A percentile compares a stretch with the other conserved stretches of the same genome.
Conservation (phyloP, 441 rosid genomes). For the Erodium texanum region DNA sequence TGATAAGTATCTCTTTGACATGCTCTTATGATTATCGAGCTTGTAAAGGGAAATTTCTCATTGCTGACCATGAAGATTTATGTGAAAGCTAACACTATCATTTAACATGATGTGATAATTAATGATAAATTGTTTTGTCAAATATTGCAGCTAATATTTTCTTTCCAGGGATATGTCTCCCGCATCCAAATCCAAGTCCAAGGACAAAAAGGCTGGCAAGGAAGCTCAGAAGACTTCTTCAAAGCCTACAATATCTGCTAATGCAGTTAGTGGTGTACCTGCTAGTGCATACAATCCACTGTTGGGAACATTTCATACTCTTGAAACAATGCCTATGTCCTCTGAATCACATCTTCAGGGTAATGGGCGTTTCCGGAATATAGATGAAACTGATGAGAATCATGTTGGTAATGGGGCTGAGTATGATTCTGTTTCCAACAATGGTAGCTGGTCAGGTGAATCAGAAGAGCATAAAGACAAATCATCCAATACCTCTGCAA, state of each 20-base stretch:
- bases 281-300: conserved; percentile 64
- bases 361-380: conserved; percentile 51
- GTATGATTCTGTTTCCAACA: conserved; percentile 65
- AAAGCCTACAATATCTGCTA: conserved; percentile 38
- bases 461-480: conserved; percentile 75
- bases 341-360: conserved; percentile 35
- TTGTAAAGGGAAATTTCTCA: background rate
- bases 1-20: too few relatives aligned
- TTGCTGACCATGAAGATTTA: background rate
- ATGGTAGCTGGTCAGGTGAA: conserved; percentile 82
- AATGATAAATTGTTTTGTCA: conserved; percentile 2
- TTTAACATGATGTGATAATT: too few relatives aligned
- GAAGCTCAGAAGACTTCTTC: conserved; percentile 42
- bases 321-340: conserved; percentile 37
- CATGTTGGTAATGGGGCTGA: conserved; percentile 38
- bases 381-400: conserved; percentile 61
- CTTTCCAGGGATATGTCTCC: conserved; percentile 45
- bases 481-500: conserved; percentile 27
- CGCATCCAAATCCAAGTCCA: conserved; percentile 48
- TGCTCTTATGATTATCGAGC: too few relatives aligned
- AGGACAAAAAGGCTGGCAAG: conserved; percentile 47
- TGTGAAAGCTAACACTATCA: background rate
- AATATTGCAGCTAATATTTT: conserved; percentile 24
- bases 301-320: conserved; percentile 53
- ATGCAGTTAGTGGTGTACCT: conserved; percentile 32